Evolutionary conservation across 2,329 filamentous ascomycete species (phyloP).

Genomic region (Lecanoromycetidae sp.): DNA sequence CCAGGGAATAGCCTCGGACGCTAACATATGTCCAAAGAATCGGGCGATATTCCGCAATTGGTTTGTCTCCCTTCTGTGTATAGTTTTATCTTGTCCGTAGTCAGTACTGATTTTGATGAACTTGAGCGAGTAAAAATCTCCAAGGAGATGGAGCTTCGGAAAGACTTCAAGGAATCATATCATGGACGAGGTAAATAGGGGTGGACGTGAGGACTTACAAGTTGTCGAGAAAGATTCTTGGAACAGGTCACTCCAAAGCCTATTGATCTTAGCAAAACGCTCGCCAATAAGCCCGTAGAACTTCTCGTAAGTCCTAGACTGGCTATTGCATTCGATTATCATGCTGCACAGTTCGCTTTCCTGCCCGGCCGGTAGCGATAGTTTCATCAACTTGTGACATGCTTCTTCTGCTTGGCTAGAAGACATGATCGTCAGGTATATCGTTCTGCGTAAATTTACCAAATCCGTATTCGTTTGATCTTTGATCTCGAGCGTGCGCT

Average conservation of each 20-base stretch:
- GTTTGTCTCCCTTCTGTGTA: conserved; percentile 94
- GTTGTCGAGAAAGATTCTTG: no score
- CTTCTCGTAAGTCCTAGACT: conserved; percentile 94
- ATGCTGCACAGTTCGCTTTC: conserved; percentile 89
- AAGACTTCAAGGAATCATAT: no score
- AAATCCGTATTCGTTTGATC: conserved; percentile 94
- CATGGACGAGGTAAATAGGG: no score
- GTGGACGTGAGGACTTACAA: no score
- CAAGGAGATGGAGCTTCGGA: conserved; percentile 77
- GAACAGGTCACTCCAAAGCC: conserved; percentile 86
- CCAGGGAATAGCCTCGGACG: conserved; percentile 83
- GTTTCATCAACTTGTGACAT: conserved; percentile 91
- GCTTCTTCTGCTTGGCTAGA: conserved; percentile 93
- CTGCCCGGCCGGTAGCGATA: conserved; percentile 73
- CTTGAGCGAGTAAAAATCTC: no score
- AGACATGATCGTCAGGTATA: conserved; percentile 96
- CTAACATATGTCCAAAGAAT: conserved; percentile 85
- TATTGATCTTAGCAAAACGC: conserved; percentile 89
- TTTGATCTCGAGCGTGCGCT: conserved; percentile 85
- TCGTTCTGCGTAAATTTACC: conserved; percentile 82
- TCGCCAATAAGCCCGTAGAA: conserved; percentile 94
- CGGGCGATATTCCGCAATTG: conserved; percentile 86
- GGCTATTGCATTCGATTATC: conserved; percentile 93
- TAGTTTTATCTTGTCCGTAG: no score
- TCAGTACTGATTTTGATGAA: no score